A percentile compares a stretch with the other conserved stretches of the same genome.
Evolutionary conservation across 2,329 filamentous ascomycete genomes (phyloP).

Genomic region (Calycina herbarum): DNA sequence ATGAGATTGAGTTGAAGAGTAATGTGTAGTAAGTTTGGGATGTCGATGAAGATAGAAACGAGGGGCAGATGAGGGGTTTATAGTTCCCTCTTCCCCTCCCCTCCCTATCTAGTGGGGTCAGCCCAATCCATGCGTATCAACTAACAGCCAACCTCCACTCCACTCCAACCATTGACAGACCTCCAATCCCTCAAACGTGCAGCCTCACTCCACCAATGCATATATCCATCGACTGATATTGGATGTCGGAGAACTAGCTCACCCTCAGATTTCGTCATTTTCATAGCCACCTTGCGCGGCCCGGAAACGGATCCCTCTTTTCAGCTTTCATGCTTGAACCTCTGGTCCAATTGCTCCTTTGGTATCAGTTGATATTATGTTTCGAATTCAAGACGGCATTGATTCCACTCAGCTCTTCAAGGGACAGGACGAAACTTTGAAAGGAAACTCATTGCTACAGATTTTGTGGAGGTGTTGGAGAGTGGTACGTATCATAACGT

Average conservation of each 20-base stretch:
- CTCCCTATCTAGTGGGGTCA: neutral
- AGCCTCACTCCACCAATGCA: neutral
- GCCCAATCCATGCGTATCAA: neutral
- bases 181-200: too few relatives aligned
- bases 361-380: neutral
- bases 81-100: neutral
- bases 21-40: neutral
- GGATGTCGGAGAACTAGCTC: neutral
- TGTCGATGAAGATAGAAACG: neutral
- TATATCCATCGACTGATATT: neutral
- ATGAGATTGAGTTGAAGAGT: slow-evolving; percentile 1
- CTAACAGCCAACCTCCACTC: neutral
- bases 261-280: neutral
- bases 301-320: neutral
- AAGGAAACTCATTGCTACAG: neutral
- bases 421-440: neutral
- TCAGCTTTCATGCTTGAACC: slow-evolving; percentile 1
- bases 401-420: neutral
- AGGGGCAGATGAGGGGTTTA: slow-evolving; percentile 18
- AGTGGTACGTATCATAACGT: too few relatives aligned
- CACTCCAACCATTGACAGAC: neutral
- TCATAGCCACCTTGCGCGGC: slow-evolving; percentile 11
- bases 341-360: neutral
- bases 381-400: neutral
- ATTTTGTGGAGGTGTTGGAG: neutral